Conservation (phyloP, 164 flowering plant genomes). For the Chloranthus sessilifolius region DNA sequence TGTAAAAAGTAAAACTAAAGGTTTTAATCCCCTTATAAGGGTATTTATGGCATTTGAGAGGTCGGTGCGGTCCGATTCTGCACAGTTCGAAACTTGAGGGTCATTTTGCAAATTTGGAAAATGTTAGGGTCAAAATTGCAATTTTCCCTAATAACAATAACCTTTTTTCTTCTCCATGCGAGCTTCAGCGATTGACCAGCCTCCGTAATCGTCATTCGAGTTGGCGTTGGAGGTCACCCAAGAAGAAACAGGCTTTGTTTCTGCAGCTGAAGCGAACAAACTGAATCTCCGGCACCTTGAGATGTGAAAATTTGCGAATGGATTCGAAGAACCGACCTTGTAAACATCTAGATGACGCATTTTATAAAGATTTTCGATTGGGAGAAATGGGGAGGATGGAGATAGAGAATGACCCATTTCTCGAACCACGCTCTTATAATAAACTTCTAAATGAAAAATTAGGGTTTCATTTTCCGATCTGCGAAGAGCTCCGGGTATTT, state of each 20-base stretch:
- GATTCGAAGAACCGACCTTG: slow-evolving; percentile 10
- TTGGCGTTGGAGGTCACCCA: slow-evolving; percentile 31
- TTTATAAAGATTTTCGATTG: slow-evolving; percentile 7
- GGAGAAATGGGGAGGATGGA: slow-evolving; percentile 12
- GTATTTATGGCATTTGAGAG: no score
- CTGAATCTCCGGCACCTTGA: slow-evolving; percentile 5
- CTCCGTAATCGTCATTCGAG: slow-evolving; percentile 30
- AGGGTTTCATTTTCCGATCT: slow-evolving; percentile 15
- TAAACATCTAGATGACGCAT: slow-evolving; percentile 13
- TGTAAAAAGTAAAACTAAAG: no score
- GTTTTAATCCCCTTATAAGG: no score
- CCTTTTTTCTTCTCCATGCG: slow-evolving; percentile 28
- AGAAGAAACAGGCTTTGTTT: slow-evolving; percentile 22
- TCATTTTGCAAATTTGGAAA: no score
- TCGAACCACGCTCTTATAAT: no score
- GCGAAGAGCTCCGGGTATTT: no score
- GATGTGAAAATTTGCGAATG: slow-evolving; percentile 4
- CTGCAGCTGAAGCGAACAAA: slow-evolving; percentile 21
- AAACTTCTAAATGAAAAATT: not conserved
- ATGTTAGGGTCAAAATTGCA: no score
- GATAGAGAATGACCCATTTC: slow-evolving; percentile 12
- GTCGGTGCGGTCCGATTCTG: no score
- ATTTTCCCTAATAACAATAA: slow-evolving; percentile 1
- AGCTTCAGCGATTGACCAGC: slow-evolving; percentile 48
- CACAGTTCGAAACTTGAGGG: no score